Evolutionary conservation across 345 rosid genomes (phyloP).

Genomic region (Eutrema heterophyllum): DNA sequence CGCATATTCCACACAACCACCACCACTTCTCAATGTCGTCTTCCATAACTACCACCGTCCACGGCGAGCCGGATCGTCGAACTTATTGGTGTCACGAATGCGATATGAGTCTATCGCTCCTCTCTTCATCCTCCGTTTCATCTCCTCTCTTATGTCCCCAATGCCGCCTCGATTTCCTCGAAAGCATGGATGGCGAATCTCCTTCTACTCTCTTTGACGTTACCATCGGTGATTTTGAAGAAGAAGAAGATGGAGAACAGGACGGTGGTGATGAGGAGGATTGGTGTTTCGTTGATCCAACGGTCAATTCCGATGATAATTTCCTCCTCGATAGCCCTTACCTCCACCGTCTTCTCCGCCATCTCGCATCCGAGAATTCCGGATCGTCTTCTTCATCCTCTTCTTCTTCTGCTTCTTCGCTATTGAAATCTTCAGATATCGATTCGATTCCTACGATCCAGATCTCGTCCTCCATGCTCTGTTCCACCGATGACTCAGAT

Average conservation of each 20-base stretch:
- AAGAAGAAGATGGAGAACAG: conserved; percentile 27
- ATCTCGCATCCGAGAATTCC: conserved; percentile 30
- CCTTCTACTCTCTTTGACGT: conserved; percentile 24
- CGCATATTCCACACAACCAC: conserved; percentile 24
- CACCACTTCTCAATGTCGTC: conserved; percentile 24
- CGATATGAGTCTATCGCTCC: conserved; percentile 49
- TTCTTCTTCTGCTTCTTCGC: conserved; percentile 8
- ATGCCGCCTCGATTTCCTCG: conserved; percentile 39
- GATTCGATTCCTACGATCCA: conserved; percentile 37
- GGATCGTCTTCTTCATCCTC: conserved; percentile 1
- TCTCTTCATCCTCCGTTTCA: conserved; percentile 16
- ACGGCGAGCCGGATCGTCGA: conserved; percentile 26
- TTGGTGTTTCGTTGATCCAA: conserved; percentile 35
- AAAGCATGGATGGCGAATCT: conserved; percentile 34
- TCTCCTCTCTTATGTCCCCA: conserved; percentile 41
- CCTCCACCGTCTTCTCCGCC: conserved; percentile 40
- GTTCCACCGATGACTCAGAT: conserved; percentile 22
- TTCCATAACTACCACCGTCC: conserved; percentile 15
- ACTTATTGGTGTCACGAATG: conserved; percentile 66
- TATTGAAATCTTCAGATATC: conserved; percentile 22
- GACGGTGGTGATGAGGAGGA: conserved; percentile 14
- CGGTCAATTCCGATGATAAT: conserved; percentile 31
- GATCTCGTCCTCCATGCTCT: conserved; percentile 39
- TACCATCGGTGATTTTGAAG: conserved; percentile 27
- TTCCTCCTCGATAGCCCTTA: conserved; percentile 47